Conservation (phyloP, 768 basidiomycete species). For the Psilocybe cyanescens region DNA sequence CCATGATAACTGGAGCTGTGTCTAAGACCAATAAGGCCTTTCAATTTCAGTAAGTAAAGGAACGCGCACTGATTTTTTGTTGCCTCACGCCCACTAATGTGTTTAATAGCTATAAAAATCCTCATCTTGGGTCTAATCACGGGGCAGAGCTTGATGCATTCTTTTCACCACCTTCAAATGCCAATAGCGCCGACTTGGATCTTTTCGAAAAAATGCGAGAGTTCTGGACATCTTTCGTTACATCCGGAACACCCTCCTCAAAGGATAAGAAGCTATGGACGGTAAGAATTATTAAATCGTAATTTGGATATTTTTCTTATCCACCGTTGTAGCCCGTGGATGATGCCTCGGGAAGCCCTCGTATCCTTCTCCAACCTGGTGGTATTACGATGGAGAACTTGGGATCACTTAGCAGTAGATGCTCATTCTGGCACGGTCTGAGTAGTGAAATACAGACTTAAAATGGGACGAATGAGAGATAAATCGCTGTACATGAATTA, state of each 20-base stretch:
- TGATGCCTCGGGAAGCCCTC: slow-evolving; percentile 9
- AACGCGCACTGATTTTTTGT: neutral
- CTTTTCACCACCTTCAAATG: slow-evolving; percentile 30
- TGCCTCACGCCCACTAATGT: neutral
- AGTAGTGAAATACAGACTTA: slow-evolving; percentile 17
- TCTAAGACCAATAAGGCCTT: slow-evolving; percentile 23
- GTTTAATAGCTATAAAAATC: slow-evolving; percentile 41
- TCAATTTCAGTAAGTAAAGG: slow-evolving; percentile 38
- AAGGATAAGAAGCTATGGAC: slow-evolving; percentile 26
- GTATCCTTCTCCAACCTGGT: slow-evolving; percentile 21
- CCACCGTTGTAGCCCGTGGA: slow-evolving; percentile 14
- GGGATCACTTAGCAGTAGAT: slow-evolving; percentile 8
- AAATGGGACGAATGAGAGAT: too few species aligned
- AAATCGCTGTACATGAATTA: too few species aligned
- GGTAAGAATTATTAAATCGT: slow-evolving; percentile 23
- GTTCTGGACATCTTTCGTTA: slow-evolving; percentile 44
- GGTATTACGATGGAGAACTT: slow-evolving; percentile 13
- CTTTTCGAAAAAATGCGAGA: slow-evolving; percentile 42
- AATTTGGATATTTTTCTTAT: neutral
- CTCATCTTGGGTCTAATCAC: slow-evolving; percentile 40
- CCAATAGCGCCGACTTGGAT: slow-evolving; percentile 29
- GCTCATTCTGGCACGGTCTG: slow-evolving; percentile 21
- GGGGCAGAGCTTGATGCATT: slow-evolving; percentile 40
- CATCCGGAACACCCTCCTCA: slow-evolving; percentile 33
- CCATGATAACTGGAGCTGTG: slow-evolving; percentile 35